Evolutionary conservation across 306 rosid genomes (phyloP).

Genomic region (Lupinus albus): DNA sequence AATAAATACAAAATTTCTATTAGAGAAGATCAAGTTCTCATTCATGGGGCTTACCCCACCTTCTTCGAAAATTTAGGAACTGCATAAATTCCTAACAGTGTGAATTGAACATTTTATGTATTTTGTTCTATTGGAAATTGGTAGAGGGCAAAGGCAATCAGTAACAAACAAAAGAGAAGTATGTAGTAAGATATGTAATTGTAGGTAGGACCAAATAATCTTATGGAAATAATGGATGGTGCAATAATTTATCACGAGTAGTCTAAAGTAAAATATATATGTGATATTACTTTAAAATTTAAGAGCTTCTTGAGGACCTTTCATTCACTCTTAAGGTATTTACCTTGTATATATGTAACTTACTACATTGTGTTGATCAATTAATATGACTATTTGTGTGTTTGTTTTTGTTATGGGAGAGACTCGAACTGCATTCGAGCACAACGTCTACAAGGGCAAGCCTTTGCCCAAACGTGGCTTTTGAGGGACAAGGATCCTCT

Average conservation of each 20-base stretch:
- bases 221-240: slow-evolving; percentile 14
- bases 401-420: no score
- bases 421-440: no score
- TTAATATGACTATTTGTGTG: slow-evolving; percentile 23
- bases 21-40: no score
- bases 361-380: background rate
- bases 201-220: slow-evolving; percentile 33
- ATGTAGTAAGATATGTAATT: slow-evolving; percentile 14
- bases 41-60: slow-evolving; percentile 61
- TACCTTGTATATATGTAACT: slow-evolving; percentile 11
- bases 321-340: no score
- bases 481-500: no score
- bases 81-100: slow-evolving; percentile 36
- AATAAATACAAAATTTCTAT: no score
- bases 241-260: slow-evolving; percentile 22
- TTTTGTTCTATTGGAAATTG: slow-evolving; percentile 32
- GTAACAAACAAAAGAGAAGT: slow-evolving; percentile 8
- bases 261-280: background rate
- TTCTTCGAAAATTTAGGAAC: slow-evolving; percentile 33
- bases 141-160: slow-evolving; percentile 16
- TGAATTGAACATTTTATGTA: slow-evolving; percentile 12
- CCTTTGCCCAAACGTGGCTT: no score
- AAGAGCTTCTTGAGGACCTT: background rate
- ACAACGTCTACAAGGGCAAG: no score
- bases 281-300: background rate